Conservation (phyloP, 2,329 filamentous ascomycete species). For the Aspergillus vadensis region DNA sequence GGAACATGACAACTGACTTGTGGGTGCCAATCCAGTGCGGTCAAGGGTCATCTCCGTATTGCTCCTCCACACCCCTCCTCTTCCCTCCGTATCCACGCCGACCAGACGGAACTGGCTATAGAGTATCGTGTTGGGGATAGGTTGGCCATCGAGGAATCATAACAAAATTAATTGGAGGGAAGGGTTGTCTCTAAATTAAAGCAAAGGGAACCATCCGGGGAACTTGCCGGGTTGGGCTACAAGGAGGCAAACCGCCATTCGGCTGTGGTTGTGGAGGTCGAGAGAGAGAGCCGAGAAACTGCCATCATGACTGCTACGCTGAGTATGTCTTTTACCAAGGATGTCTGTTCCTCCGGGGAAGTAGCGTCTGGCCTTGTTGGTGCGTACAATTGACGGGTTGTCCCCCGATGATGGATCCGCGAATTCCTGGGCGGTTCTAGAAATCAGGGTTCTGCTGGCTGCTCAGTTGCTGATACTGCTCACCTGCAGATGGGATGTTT, state of each 20-base stretch:
- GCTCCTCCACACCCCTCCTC: slow-evolving; percentile 3
- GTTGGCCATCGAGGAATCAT: slow-evolving; percentile 11
- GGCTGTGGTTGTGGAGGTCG: slow-evolving; percentile 33
- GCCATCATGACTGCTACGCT: slow-evolving; percentile 47
- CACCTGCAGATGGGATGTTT: slow-evolving; percentile 51
- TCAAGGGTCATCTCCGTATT: slow-evolving; percentile 9
- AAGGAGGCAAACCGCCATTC: slow-evolving; percentile 18
- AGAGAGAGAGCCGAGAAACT: slow-evolving; percentile 27
- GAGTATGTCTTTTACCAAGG: slow-evolving; percentile 41
- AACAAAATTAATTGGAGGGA: slow-evolving; percentile 15
- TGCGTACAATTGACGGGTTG: slow-evolving; percentile 17
- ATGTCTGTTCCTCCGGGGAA: slow-evolving; percentile 21
- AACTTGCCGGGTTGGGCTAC: slow-evolving; percentile 10
- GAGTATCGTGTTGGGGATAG: background rate
- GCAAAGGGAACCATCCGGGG: background rate
- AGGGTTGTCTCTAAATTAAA: background rate
- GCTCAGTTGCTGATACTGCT: slow-evolving; percentile 42
- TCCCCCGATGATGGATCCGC: slow-evolving; percentile 15
- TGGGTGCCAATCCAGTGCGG: slow-evolving; percentile 10
- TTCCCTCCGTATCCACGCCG: slow-evolving; percentile 5
- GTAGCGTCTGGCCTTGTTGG: slow-evolving; percentile 18
- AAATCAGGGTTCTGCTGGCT: slow-evolving; percentile 27
- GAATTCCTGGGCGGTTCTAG: slow-evolving; percentile 9
- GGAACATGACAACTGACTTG: slow-evolving; percentile 20
- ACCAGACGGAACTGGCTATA: slow-evolving; percentile 4